Percentiles rank a stretch among this genome's conserved stretches.
phyloP scores from a whole-genome alignment of 768 basidiomycete genomes.

The Podaxis pistillaris region DNA sequence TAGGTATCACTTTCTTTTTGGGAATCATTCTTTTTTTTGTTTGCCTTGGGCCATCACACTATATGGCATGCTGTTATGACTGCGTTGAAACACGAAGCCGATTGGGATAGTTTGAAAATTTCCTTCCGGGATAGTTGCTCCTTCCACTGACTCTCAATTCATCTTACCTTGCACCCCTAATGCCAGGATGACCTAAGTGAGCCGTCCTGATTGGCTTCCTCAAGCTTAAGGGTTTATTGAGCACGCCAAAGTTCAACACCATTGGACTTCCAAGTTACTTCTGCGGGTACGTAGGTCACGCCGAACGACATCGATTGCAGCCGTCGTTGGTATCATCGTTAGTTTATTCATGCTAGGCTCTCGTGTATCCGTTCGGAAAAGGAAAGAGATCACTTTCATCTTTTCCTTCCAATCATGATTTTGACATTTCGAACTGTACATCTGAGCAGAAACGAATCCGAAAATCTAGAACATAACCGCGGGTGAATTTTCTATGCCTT shows the following conservation, averaged over 20 bases:
- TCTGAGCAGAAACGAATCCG: not conserved
- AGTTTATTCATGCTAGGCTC: conserved; percentile 82
- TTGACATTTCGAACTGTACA: not conserved
- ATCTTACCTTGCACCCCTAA: not conserved
- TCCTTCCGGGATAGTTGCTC: conserved; percentile 29
- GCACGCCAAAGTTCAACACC: not conserved
- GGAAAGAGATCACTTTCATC: conserved; percentile 76
- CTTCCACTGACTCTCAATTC: conserved; percentile 26
- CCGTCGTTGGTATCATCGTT: conserved; percentile 88
- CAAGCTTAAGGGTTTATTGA: no score
- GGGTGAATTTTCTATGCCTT: conserved; percentile 82
- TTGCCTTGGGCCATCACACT: not conserved
- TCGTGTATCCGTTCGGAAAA: conserved; percentile 84
- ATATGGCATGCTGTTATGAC: no score
- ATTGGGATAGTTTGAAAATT: no score
- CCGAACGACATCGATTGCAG: conserved; percentile 85
- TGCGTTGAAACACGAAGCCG: no score
- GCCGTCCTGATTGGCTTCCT: no score
- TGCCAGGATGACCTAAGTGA: no score
- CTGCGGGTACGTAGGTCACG: conserved; percentile 75
- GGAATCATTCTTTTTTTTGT: not conserved
- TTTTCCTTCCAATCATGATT: conserved; percentile 65
- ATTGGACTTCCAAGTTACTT: conserved; percentile 38
- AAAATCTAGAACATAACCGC: conserved; percentile 84
- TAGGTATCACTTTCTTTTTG: not conserved